Evolutionary conservation across 2,329 filamentous ascomycete genomes (phyloP).

Genomic region (Aspergillus carbonarius): DNA sequence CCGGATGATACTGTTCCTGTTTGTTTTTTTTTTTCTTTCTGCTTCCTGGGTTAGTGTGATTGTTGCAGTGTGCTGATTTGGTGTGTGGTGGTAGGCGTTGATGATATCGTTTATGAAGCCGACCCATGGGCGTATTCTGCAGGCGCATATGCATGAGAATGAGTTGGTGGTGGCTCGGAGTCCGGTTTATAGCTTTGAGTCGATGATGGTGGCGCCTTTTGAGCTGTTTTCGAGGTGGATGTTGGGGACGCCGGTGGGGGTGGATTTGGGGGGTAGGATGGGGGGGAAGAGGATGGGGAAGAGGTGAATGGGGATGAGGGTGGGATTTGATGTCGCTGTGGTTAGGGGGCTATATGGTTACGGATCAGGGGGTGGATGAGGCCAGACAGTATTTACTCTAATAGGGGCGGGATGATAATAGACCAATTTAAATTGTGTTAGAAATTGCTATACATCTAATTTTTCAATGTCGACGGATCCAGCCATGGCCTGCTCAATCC

Average conservation of each 20-base stretch:
- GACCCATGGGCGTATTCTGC: not conserved
- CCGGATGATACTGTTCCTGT: not conserved
- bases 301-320: not conserved
- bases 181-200: not conserved
- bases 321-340: no score
- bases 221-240: not conserved
- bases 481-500: no score
- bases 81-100: not conserved
- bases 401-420: no score
- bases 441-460: no score
- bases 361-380: no score
- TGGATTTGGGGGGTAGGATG: no score
- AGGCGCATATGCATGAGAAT: not conserved
- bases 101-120: not conserved
- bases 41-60: not conserved
- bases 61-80: rapidly evolving
- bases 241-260: not conserved
- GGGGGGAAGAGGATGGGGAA: not conserved
- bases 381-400: no score
- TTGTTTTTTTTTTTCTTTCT: not conserved
- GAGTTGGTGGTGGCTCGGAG: not conserved
- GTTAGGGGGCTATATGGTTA: no score
- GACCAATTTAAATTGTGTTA: no score
- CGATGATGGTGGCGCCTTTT: not conserved
- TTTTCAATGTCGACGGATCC: no score